A percentile compares a stretch with the other conserved stretches of the same genome.
Conservation (phyloP, 176 grass and related monocot genomes). For the Paspalum notatum region DNA sequence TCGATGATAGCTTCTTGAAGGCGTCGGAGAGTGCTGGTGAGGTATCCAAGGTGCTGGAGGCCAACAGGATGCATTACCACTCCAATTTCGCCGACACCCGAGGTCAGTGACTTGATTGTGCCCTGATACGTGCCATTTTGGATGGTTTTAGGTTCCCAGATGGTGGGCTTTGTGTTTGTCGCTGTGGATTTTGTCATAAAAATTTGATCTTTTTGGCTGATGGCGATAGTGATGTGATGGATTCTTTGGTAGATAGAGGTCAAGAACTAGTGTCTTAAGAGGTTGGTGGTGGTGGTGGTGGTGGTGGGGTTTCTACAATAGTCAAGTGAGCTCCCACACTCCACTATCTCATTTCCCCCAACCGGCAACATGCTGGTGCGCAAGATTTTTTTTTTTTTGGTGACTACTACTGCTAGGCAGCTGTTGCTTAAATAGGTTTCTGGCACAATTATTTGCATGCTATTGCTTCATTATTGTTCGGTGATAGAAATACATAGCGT, state of each 20-base stretch:
- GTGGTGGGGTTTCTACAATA: slow-evolving; percentile 38
- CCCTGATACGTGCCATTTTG: slow-evolving; percentile 25
- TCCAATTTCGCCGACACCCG: slow-evolving; percentile 89
- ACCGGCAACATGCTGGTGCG: background rate
- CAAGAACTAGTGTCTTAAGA: slow-evolving; percentile 30
- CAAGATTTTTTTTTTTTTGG: background rate
- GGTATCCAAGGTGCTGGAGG: slow-evolving; percentile 88
- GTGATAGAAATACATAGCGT: background rate
- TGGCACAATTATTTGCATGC: slow-evolving; percentile 18
- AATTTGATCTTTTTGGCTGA: slow-evolving; percentile 20
- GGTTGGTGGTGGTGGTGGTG: slow-evolving; percentile 19
- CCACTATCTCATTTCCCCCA: slow-evolving; percentile 33
- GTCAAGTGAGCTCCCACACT: slow-evolving; percentile 30
- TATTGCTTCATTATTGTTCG: slow-evolving; percentile 13
- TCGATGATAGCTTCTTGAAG: slow-evolving; percentile 85
- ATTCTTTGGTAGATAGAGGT: slow-evolving; percentile 48
- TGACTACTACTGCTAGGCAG: slow-evolving; percentile 15
- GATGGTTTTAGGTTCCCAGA: slow-evolving; percentile 29
- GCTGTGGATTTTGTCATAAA: slow-evolving; percentile 22
- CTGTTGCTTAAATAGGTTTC: background rate
- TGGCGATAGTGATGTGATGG: slow-evolving; percentile 40
- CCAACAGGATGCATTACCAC: slow-evolving; percentile 98
- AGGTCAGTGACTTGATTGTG: slow-evolving; percentile 64
- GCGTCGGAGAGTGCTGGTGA: slow-evolving; percentile 79
- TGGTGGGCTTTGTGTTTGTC: slow-evolving; percentile 9